phyloP scores from a whole-genome alignment of 148 eudicot genomes.

The Rhododendron vialii region DNA sequence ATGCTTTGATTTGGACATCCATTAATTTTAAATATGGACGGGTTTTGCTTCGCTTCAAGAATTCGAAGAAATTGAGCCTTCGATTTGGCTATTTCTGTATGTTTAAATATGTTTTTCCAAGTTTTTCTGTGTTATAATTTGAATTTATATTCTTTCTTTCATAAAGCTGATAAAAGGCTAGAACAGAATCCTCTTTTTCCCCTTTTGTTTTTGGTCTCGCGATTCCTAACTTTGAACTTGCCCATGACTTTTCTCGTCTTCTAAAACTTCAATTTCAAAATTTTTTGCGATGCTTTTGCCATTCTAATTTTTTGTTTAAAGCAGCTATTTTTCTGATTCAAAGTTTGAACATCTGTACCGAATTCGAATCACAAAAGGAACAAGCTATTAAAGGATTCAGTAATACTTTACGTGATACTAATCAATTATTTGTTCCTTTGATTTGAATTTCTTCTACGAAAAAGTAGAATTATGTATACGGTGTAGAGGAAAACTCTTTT shows the following conservation, averaged over 20 bases:
- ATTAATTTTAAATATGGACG: background rate
- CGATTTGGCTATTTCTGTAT: background rate
- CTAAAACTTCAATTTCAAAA: background rate
- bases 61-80: background rate
- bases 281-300: background rate
- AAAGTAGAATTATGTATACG: background rate
- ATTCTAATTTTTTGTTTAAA: background rate
- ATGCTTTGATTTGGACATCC: background rate
- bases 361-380: background rate
- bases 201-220: background rate
- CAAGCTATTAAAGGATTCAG: background rate
- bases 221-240: background rate
- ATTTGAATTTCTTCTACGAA: background rate
- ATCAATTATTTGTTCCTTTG: background rate
- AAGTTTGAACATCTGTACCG: background rate
- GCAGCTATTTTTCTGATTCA: background rate
- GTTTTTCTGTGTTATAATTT: background rate
- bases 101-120: background rate
- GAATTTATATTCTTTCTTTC: background rate
- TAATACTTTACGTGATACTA: background rate
- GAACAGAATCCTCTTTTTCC: background rate
- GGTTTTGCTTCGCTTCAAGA: background rate
- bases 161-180: background rate
- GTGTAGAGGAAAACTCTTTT: background rate
- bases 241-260: background rate